Percentiles rank a stretch among this genome's conserved stretches.
Evolutionary conservation across 768 basidiomycete genomes (phyloP).

Genomic region (Hericium coralloides): DNA sequence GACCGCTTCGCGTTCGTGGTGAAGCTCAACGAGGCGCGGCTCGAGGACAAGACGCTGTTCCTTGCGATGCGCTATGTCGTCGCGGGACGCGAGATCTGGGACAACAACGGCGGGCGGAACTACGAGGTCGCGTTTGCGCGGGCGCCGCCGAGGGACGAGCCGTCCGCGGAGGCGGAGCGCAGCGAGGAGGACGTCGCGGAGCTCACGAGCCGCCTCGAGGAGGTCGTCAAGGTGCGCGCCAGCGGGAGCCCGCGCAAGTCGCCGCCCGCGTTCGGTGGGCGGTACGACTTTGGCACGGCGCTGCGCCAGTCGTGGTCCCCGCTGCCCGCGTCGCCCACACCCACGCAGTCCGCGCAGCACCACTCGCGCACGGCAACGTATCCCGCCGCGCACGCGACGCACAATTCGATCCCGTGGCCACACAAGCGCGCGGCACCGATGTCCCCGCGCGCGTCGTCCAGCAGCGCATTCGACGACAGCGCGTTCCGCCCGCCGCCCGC

Average conservation of each 20-base stretch:
- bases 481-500: too few species aligned
- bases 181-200: conserved; percentile 42
- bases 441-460: background rate
- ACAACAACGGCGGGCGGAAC: conserved; percentile 76
- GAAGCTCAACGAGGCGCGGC: conserved; percentile 68
- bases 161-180: conserved; percentile 13
- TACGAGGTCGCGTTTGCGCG: conserved; percentile 66
- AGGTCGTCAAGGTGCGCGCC: conserved; percentile 34
- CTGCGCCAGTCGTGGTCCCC: conserved; percentile 21
- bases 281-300: conserved; percentile 52
- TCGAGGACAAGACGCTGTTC: conserved; percentile 77
- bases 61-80: conserved; percentile 69
- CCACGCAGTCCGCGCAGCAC: conserved; percentile 14
- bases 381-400: conserved; percentile 25
- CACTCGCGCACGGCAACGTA: conserved; percentile 40
- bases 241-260: conserved; percentile 14
- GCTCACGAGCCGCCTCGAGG: conserved; percentile 58
- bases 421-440: background rate
- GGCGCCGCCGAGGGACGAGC: conserved; percentile 14
- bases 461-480: background rate
- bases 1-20: conserved; percentile 77
- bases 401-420: conserved; percentile 35
- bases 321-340: conserved; percentile 31
- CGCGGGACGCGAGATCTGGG: conserved; percentile 80
- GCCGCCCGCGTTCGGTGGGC: conserved; percentile 34